These are phyloP conservation scores for Leishmania lainsoni DNA, from an alignment of 208 protist species.

Conservation along the genomic window DNA sequence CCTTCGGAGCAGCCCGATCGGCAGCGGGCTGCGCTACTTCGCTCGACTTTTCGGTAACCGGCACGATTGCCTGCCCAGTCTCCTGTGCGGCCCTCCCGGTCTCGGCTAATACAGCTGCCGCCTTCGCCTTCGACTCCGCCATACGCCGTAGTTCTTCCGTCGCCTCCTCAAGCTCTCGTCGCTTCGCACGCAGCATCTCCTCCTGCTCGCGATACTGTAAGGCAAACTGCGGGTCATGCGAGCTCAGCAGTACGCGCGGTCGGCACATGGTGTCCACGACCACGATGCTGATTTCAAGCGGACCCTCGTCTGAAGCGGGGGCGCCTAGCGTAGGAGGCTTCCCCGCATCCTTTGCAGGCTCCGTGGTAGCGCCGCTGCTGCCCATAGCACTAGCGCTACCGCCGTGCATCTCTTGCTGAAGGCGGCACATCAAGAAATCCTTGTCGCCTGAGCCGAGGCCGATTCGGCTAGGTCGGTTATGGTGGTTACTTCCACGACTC, in stretches of 20 bases:
- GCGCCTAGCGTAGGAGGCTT: background rate
- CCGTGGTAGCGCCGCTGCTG: background rate
- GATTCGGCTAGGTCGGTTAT: slow-evolving; percentile 40
- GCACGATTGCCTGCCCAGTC: background rate
- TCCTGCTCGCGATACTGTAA: slow-evolving; percentile 38
- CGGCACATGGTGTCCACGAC: slow-evolving; percentile 57
- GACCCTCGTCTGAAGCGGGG: slow-evolving; percentile 2
- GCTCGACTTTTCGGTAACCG: slow-evolving; percentile 14
- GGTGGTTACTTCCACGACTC: slow-evolving; percentile 3
- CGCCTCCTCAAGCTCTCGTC: slow-evolving; percentile 26
- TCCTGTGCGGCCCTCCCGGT: slow-evolving; percentile 4
- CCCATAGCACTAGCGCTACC: background rate
- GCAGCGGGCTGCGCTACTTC: slow-evolving; percentile 15
- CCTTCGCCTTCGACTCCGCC: slow-evolving; percentile 12
- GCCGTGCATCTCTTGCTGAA: slow-evolving; percentile 41
- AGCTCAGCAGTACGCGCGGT: slow-evolving; percentile 54
- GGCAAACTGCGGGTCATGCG: slow-evolving; percentile 34
- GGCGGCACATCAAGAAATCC: slow-evolving; percentile 45
- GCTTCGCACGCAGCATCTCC: slow-evolving; percentile 21
- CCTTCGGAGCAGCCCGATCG: slow-evolving; percentile 2
- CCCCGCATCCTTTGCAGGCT: background rate
- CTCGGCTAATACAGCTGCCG: slow-evolving; percentile 3
- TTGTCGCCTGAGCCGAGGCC: slow-evolving; percentile 47
- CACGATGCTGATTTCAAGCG: slow-evolving; percentile 55
- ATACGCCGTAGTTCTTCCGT: slow-evolving; percentile 4